A percentile compares a stretch with the other conserved stretches of the same genome.
These are phyloP conservation scores for Lactarius evosmus DNA, from an alignment of 768 basidiomycete genomes.

Conservation along the genomic window DNA sequence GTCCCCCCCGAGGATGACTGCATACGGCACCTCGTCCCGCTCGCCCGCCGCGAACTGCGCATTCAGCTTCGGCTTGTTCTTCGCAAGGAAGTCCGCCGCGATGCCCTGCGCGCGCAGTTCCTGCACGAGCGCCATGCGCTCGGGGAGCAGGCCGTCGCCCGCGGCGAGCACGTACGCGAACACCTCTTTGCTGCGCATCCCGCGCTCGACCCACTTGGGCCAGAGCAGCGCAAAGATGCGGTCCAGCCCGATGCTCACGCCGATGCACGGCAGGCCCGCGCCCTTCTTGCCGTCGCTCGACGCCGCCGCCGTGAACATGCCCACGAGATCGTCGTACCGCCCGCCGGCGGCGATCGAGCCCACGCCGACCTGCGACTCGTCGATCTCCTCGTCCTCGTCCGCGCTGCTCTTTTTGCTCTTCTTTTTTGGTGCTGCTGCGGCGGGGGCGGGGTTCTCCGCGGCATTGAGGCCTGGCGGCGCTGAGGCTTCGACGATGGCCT, in stretches of 20 bases:
- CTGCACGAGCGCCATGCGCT: slow-evolving; percentile 76
- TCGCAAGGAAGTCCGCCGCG: slow-evolving; percentile 93
- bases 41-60: slow-evolving; percentile 90
- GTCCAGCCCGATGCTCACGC: slow-evolving; percentile 90
- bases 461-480: slow-evolving; percentile 80
- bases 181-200: slow-evolving; percentile 83
- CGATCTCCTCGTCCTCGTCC: slow-evolving; percentile 77
- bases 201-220: slow-evolving; percentile 78
- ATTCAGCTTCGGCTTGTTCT: slow-evolving; percentile 84
- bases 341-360: slow-evolving; percentile 99
- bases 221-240: slow-evolving; percentile 88
- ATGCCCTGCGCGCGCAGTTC: slow-evolving; percentile 84
- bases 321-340: slow-evolving; percentile 92
- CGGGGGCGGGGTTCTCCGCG: slow-evolving; percentile 41
- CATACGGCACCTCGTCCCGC: slow-evolving; percentile 89
- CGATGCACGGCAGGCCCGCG: slow-evolving; percentile 77
- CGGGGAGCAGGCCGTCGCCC: slow-evolving; percentile 83
- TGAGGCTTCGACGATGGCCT: slow-evolving; percentile 90
- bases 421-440: slow-evolving; percentile 40
- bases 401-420: slow-evolving; percentile 44
- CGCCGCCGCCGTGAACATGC: slow-evolving; percentile 83
- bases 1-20: slow-evolving; percentile 83
- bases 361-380: slow-evolving; percentile 91
- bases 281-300: slow-evolving; percentile 71
- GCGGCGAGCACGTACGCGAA: slow-evolving; percentile 93